Base-by-base conservation (phyloP, 345 rosid species). In the Salix viminalis region DNA sequence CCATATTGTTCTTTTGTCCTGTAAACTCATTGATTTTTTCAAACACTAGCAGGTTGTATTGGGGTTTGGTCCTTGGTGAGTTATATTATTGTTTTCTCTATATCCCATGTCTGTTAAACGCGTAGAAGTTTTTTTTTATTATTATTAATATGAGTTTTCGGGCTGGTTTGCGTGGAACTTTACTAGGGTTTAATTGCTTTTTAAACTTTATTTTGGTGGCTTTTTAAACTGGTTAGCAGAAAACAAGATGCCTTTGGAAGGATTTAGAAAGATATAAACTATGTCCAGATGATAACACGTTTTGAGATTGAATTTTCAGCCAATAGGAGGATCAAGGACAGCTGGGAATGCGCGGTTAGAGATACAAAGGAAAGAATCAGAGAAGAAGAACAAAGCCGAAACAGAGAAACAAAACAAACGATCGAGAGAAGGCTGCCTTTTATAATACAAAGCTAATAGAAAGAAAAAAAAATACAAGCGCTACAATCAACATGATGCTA, bases 51-150 rank as follows among this genome's bases (percentile, higher is more conserved):
- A 96, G 99, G 96, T 90, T 78, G 92, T 96, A 66, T 79, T 96
- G 76, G 97, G 89, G 60, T 96, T 91, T 86, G 97, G 98, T 77
- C 91, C 98, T 84, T 93, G 99, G 98, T 96, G 81, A 86, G 94
- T 39, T 41, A 28, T 28, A 28, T 54, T 23, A 56, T 24, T 81
- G 30, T 71, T 70, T 61, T 68, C 48, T 50, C 67, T 65, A 2
- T 70, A 76, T 66, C 65, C 19, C 11, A 19, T 19, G 19, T 52
- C 19, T 21, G 58, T 1, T 52, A n/a, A 52, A 52, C 23, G 5
- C 34, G 4, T 32, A 32, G 0, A 32, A 32, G 34, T 4, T 32
- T 32, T 32, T 4, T 34, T 4, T 4, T 34, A n/a, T n/a, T 34
- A 0, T 34, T 4, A 34, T 4, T 4, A 34, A 34, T 34, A 34